These are phyloP conservation scores for Salicornia ramosissima DNA, from an alignment of 148 eudicot genomes.

Conservation along the genomic window DNA sequence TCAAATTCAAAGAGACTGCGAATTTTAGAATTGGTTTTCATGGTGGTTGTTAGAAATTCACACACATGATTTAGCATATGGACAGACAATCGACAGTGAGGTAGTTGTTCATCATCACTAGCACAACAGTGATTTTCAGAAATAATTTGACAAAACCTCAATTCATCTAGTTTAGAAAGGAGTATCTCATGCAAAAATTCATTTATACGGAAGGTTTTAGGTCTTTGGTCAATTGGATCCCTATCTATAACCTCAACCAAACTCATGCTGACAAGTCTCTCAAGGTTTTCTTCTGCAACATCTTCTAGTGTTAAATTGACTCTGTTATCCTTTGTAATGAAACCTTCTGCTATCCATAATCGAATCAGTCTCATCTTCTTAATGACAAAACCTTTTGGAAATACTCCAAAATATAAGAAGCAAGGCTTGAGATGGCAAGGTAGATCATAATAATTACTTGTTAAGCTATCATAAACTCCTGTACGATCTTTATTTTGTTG, in stretches of 20 bases:
- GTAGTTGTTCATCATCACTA: not conserved
- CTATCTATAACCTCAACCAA: conserved; percentile 10
- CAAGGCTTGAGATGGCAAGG: conserved; percentile 26
- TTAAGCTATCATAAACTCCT: conserved; percentile 10
- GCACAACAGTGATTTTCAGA: not conserved
- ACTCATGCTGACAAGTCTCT: conserved; percentile 12
- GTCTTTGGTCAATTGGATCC: conserved; percentile 13
- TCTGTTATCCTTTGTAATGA: not conserved
- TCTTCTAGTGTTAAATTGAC: conserved; percentile 15
- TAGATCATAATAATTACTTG: conserved; percentile 14
- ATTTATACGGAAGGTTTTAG: conserved; percentile 3
- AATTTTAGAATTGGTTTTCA: conserved; percentile 5
- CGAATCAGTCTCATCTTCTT: conserved; percentile 16
- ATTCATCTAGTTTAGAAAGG: conserved; percentile 15
- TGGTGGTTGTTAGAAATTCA: not conserved
- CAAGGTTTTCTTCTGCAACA: conserved; percentile 14
- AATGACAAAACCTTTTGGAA: conserved; percentile 16
- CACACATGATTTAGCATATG: not conserved
- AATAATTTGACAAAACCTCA: conserved; percentile 19
- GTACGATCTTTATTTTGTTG: not conserved
- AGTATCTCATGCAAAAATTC: conserved; percentile 16
- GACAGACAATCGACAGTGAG: conserved; percentile 19
- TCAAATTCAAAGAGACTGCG: conserved; percentile 4
- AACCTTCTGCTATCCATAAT: conserved; percentile 30
- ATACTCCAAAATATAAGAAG: conserved; percentile 26